These are phyloP conservation scores for Henckelia pumila DNA, from an alignment of 257 asterid genomes.

Conservation along the genomic window DNA sequence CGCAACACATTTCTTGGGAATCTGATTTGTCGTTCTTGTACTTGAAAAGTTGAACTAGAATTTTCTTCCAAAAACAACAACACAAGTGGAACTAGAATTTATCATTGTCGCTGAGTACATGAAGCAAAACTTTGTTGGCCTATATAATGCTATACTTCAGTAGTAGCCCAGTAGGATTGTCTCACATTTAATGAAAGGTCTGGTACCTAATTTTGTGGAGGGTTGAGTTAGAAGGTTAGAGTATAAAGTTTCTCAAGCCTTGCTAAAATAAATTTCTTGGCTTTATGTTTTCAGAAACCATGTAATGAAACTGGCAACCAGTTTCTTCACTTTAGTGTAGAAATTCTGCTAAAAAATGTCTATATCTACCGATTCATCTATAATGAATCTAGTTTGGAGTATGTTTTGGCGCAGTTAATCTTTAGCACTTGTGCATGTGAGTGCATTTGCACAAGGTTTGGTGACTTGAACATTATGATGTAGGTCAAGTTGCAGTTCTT, in stretches of 20 bases:
- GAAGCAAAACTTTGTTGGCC: background rate
- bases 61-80: no score
- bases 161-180: background rate
- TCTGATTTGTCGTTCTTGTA: background rate
- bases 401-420: no score
- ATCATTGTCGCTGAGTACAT: no score
- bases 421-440: no score
- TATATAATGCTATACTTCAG: background rate
- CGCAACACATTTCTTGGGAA: no score
- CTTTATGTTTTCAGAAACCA: background rate
- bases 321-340: background rate
- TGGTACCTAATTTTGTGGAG: background rate
- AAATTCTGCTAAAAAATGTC: no score
- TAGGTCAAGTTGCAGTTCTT: slow-evolving; percentile 95
- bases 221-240: background rate
- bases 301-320: background rate
- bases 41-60: no score
- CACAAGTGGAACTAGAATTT: background rate
- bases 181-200: background rate
- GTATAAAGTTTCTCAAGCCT: background rate
- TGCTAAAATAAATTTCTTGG: background rate
- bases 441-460: no score
- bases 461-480: no score
- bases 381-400: no score
- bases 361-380: no score